Percentiles rank a stretch among this genome's conserved stretches.
Conservation (phyloP, 2,329 filamentous ascomycete species). For the Lecanicillium sp. region DNA sequence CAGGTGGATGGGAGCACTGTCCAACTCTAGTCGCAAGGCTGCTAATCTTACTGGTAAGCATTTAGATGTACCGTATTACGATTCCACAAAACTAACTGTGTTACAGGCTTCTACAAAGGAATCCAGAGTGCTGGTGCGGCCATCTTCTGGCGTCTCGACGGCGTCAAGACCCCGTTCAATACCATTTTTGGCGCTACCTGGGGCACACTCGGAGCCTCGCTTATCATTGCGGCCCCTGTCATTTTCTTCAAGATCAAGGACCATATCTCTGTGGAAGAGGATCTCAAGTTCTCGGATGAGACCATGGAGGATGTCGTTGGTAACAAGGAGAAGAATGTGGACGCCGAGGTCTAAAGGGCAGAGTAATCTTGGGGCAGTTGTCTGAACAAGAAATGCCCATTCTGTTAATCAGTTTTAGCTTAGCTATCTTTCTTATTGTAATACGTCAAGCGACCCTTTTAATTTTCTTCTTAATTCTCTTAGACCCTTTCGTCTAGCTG, state of each 20-base stretch:
- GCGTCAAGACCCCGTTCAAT: slow-evolving; percentile 53
- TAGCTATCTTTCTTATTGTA: too few species aligned
- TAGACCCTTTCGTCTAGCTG: too few species aligned
- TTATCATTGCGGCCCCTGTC: slow-evolving; percentile 70
- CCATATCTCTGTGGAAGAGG: slow-evolving; percentile 70
- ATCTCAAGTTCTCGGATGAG: slow-evolving; percentile 79
- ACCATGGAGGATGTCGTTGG: slow-evolving; percentile 60
- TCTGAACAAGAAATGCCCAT: too few species aligned
- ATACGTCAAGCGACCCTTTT: too few species aligned
- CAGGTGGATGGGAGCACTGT: slow-evolving; percentile 90
- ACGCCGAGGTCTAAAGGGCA: slow-evolving; percentile 1
- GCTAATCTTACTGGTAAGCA: slow-evolving; percentile 87
- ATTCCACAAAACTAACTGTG: too few species aligned
- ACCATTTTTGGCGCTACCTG: slow-evolving; percentile 64
- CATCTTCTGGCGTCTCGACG: slow-evolving; percentile 65
- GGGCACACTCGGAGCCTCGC: slow-evolving; percentile 64
- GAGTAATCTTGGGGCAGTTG: too few species aligned
- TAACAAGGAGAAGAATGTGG: slow-evolving; percentile 1
- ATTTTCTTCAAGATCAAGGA: slow-evolving; percentile 75
- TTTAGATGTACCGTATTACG: too few species aligned
- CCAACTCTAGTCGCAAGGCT: slow-evolving; percentile 84
- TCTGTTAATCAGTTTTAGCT: too few species aligned
- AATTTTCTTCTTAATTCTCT: too few species aligned
- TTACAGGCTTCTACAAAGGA: slow-evolving; percentile 78
- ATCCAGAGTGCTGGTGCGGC: slow-evolving; percentile 83